Conservation (phyloP, 2,329 filamentous ascomycete genomes). For the Beauveria brongniartii region DNA sequence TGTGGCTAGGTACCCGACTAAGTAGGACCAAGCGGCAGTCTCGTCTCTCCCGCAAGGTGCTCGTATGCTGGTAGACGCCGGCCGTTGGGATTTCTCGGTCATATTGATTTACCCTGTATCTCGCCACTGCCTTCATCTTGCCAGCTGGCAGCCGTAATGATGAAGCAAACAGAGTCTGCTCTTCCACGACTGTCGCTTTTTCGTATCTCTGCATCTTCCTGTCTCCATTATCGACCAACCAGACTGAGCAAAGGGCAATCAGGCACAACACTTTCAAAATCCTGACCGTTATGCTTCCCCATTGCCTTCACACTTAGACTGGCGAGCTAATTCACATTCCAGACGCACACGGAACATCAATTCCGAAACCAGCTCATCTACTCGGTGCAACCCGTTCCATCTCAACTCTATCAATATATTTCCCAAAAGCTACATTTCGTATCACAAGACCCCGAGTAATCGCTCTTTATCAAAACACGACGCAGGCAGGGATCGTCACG, state of each 20-base stretch:
- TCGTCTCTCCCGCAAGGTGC: not conserved
- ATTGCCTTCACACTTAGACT: too few species aligned
- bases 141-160: not conserved
- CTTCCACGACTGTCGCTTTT: not conserved
- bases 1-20: too few species aligned
- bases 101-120: not conserved
- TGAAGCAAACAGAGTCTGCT: not conserved
- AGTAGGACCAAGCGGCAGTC: not conserved
- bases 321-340: not conserved
- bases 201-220: not conserved
- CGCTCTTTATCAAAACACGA: conserved; percentile 6
- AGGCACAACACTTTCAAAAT: too few species aligned
- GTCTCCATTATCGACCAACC: not conserved
- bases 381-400: not conserved
- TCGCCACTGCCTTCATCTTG: not conserved
- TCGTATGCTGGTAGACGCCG: not conserved
- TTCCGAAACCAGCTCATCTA: not conserved
- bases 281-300: too few species aligned
- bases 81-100: not conserved
- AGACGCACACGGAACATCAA: not conserved
- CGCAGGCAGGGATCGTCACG: conserved; percentile 2
- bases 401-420: not conserved
- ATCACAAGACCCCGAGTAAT: not conserved
- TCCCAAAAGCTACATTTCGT: not conserved
- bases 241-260: too few species aligned